Base-by-base conservation (phyloP, 176 grass and related monocot species). In the Carex littledalei region DNA sequence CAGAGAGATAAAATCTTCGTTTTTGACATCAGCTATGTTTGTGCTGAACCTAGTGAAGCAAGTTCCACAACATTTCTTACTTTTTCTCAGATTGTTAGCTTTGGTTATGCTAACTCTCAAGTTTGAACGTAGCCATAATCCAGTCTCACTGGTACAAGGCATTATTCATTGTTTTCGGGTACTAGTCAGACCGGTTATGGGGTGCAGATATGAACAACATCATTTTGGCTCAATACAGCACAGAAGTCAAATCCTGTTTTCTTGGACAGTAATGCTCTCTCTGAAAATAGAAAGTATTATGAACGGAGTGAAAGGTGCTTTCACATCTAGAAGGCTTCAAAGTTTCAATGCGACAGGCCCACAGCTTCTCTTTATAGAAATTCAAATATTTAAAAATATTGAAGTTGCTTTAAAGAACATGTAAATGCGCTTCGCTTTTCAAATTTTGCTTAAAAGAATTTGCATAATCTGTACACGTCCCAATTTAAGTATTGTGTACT, bases 1-100 rank as follows among this genome's bases (percentile, higher is more conserved):
- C 85, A 90, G 81, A 89, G 35, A 81, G 90, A 94, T 37, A 86
- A 87, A 74, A 72, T 98, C 81, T 73, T 86, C 47, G 52, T 94
- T 64, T 91, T 88, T 88, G 93, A 98, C 86, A 94, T 98, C 60
- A 85, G 92, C 49, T 93, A 90, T 84, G 59, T 93, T 67, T 93
- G 92, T 79, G 88, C 88, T 17, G 58, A 61, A 32, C 94, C 92
- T 22, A 88, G 69, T 86, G 87, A 93, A 93, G 95, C 94, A 89
- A 97, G 92, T 89, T 10, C 52, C 58, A 1, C 47, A n/a, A 61
- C 79, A 81, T 81, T 49, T 83, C 29, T 63, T 63, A 60, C 47
- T 20, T 21, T 24, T 63, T 63, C n/a, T 63, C 60, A 26, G 60
- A 63, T 24, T 24, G 8, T 63, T 20, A 63, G n/a, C 73, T 77